Evolutionary conservation across 1,284 basidiomycete species (phyloP), one percentile per base, ranked within the genome.

Genomic region (Apiotrichum brassicae): DNA sequence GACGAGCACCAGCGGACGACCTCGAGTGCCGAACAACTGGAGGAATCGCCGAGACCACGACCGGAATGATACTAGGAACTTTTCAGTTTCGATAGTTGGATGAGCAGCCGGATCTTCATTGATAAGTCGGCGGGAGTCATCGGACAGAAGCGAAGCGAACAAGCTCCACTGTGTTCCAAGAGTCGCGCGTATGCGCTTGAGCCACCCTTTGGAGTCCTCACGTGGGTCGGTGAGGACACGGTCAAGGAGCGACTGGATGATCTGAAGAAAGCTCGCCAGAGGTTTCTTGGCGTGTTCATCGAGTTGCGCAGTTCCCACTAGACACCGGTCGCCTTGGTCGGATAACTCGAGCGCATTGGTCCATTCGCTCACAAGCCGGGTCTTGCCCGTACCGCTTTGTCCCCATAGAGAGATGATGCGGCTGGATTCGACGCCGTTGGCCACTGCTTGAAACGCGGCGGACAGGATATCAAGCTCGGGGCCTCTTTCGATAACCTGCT

Each of bases 211-310:
- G 2, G 54, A 42, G 44, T 71, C 63, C 39, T 69, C 65, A 6
- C 59, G 54, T 0, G 69, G 63, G 38, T 69, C 64, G 2, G 66
- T 64, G 44, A 71, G 56, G 14, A 67, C 58, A 1, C 65, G 52
- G 36, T 67, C 63, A 9, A 71, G 52, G 0, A 73, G 52, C 9
- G 58, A 53, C 23, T 67, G 57, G 39, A 73, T 68, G 19, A 71
- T 51, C 43, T 71, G 62, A 2, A 63, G 57, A 45, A 71, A 69
- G 3, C 64, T 65, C 1, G 59, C 47, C 8, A 72, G 50, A 0
- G 70, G 70, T 38, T 61, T 59, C 18, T 57, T 48, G 12, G 62
- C 54, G 35, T 64, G 59, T 53, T 72, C 65, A 49, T 68, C 63
- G 35, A 61, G 30, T 42, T 63, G 65, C 20, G 62, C 60, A 23